These are phyloP conservation scores for Aspergillus cejpii DNA, from an alignment of 2,329 filamentous ascomycete species.

Conservation along the genomic window DNA sequence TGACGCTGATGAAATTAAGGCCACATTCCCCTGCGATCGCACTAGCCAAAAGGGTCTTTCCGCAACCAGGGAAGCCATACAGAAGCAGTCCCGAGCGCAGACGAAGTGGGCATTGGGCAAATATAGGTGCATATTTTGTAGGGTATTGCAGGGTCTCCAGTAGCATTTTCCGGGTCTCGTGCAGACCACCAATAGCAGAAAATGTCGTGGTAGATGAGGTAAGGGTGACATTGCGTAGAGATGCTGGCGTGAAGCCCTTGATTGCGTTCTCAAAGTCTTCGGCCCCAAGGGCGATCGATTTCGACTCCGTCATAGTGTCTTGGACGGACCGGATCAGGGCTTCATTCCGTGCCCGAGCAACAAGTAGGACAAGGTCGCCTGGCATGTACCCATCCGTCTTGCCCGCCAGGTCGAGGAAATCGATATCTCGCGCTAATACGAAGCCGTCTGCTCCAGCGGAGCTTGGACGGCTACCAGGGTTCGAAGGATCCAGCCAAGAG, in stretches of 20 bases:
- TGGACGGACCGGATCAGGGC: conserved; percentile 77
- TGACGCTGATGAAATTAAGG: conserved; percentile 96
- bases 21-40: conserved; percentile 97
- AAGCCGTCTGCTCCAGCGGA: conserved; percentile 56
- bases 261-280: conserved; percentile 78
- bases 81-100: conserved; percentile 85
- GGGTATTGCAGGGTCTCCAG: conserved; percentile 95
- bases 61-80: conserved; percentile 92
- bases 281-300: conserved; percentile 58
- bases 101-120: conserved; percentile 90
- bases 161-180: conserved; percentile 79
- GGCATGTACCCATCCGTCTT: conserved; percentile 98
- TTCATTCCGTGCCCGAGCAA: conserved; percentile 82
- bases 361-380: conserved; percentile 78
- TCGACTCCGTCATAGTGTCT: conserved; percentile 45
- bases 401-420: conserved; percentile 87
- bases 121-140: conserved; percentile 96
- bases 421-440: conserved; percentile 66
- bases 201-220: conserved; percentile 92
- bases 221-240: conserved; percentile 85
- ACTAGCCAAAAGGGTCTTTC: conserved; percentile 90
- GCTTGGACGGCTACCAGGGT: conserved; percentile 47
- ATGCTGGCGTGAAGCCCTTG: conserved; percentile 89
- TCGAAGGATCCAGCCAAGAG: conserved; percentile 70
- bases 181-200: conserved; percentile 80